A percentile compares a stretch with the other conserved stretches of the same genome.
Conservation (phyloP, 345 rosid genomes). For the Schrenkiella parvula region DNA sequence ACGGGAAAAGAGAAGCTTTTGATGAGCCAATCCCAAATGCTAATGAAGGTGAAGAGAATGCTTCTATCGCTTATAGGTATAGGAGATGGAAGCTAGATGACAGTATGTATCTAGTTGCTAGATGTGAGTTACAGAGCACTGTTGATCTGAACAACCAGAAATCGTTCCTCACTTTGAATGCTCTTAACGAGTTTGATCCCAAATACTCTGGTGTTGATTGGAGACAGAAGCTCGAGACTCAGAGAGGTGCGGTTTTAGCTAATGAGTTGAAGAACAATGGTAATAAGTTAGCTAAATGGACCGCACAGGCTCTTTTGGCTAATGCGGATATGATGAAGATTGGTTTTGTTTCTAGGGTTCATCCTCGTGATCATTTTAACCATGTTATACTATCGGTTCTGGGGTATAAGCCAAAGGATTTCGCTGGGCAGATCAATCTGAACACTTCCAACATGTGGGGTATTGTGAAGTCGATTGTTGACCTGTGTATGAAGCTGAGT, state of each 20-base stretch:
- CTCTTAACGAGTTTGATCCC: slow-evolving; percentile 92
- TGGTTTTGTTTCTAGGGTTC: slow-evolving; percentile 93
- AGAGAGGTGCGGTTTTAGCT: slow-evolving; percentile 95
- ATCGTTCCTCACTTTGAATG: slow-evolving; percentile 77
- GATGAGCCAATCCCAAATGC: slow-evolving; percentile 94
- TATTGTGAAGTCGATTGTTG: slow-evolving; percentile 87
- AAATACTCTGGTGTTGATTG: slow-evolving; percentile 94
- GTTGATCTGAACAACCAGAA: slow-evolving; percentile 74
- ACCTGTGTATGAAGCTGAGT: slow-evolving; percentile 71
- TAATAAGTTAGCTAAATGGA: slow-evolving; percentile 94
- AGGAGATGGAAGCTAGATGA: slow-evolving; percentile 95
- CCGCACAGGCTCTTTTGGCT: slow-evolving; percentile 87
- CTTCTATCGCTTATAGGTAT: slow-evolving; percentile 90
- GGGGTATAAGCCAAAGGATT: slow-evolving; percentile 89
- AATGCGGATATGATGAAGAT: slow-evolving; percentile 96
- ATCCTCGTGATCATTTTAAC: slow-evolving; percentile 96
- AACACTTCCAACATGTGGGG: slow-evolving; percentile 96
- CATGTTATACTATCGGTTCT: slow-evolving; percentile 86
- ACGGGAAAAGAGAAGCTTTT: slow-evolving; percentile 74
- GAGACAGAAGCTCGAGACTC: slow-evolving; percentile 99
- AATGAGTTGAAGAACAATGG: slow-evolving; percentile 96
- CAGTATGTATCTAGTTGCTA: slow-evolving; percentile 65
- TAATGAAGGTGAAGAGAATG: slow-evolving; percentile 89
- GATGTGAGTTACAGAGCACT: slow-evolving; percentile 94
- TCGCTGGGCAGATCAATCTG: slow-evolving; percentile 86